Base-by-base conservation (phyloP, 768 basidiomycete species). In the Royoungia palumana region DNA sequence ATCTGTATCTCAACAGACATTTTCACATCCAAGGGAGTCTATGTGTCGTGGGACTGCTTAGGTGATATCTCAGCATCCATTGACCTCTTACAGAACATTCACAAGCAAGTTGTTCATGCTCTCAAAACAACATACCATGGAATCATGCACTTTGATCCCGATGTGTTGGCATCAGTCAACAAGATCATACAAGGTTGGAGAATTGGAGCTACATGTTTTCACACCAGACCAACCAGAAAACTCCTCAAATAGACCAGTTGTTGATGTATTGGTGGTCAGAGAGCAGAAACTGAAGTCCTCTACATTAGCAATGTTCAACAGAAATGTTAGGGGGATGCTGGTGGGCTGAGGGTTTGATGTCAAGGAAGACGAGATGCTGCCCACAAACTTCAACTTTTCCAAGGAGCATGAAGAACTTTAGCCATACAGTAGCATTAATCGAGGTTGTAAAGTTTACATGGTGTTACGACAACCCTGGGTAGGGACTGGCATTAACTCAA, bases 281-380 rank as follows among this genome's bases (percentile, higher is more conserved):
- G 46, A 55, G 1, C 30, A 54, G 6, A 62, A 59, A 14, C 54
- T 68, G 9, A 53, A 59, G 39, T 58, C 61, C 0, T 51, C 61
- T 0, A 66, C 63, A 1, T 46, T 73, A 0, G 49, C 57, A 0
- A 66, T 56, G 4, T 72, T 72, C 53, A 73, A 73, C 47, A 64
- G 64, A 46, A 72, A 70, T 13, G 44, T 68, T 0, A 0, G 28
- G 5, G 48, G 32, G 1, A 40, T 66, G 34, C 4, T 25, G 24
- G 24, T 8, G 4, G 24, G 24, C 4, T 4, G 8, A 25, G 24
- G 24, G 8, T 46, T 50, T 22, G 45, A 57, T 12, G 21, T n/a
- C 9, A 66, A 68, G 22, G 54, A 38, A 4, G 65, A 69, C 45
- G 61, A 66, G 5, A 17, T 62, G n/a, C n/a, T n/a, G n/a, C 8